Conservation (phyloP, 2,329 filamentous ascomycete genomes). For the Sarocladiaceae sp. region DNA sequence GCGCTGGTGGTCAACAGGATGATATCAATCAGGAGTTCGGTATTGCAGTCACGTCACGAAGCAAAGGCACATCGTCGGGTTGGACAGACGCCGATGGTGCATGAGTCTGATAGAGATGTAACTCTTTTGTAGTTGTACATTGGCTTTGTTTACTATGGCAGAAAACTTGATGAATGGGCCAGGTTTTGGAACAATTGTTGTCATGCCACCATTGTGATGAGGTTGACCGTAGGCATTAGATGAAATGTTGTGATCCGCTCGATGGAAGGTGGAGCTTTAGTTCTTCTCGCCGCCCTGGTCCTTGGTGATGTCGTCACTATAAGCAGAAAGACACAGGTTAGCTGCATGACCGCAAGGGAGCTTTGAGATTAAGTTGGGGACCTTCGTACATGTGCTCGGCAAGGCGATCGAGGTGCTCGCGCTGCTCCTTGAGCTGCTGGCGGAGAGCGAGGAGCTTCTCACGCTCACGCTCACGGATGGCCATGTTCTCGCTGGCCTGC, state of each 20-base stretch:
- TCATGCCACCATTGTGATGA: too few relatives aligned
- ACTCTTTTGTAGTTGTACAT: conserved; percentile 10
- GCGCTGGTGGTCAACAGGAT: not conserved
- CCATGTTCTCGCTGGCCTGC: conserved; percentile 77
- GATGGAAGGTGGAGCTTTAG: conserved; percentile 29
- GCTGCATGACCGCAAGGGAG: not conserved
- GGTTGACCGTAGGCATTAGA: too few relatives aligned
- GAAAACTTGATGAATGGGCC: not conserved
- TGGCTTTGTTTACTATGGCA: conserved; percentile 8
- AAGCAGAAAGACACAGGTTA: not conserved
- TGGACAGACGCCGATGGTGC: not conserved
- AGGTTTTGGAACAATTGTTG: too few relatives aligned
- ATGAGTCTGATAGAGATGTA: conserved; percentile 2
- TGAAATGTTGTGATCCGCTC: not conserved
- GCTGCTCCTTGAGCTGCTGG: conserved; percentile 71
- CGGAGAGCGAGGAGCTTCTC: conserved; percentile 81
- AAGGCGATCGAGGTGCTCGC: conserved; percentile 78
- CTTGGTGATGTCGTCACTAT: conserved; percentile 73
- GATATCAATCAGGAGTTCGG: conserved; percentile 1
- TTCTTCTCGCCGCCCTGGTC: conserved; percentile 65
- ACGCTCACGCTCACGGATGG: conserved; percentile 82
- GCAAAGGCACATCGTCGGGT: not conserved
- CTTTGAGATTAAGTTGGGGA: conserved; percentile 10
- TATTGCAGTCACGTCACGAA: conserved; percentile 2
- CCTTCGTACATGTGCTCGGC: conserved; percentile 77